Percentiles rank a stretch among this genome's conserved stretches.
Evolutionary conservation across 2,329 filamentous ascomycete species (phyloP).

Genomic region (Capronia epimyces): DNA sequence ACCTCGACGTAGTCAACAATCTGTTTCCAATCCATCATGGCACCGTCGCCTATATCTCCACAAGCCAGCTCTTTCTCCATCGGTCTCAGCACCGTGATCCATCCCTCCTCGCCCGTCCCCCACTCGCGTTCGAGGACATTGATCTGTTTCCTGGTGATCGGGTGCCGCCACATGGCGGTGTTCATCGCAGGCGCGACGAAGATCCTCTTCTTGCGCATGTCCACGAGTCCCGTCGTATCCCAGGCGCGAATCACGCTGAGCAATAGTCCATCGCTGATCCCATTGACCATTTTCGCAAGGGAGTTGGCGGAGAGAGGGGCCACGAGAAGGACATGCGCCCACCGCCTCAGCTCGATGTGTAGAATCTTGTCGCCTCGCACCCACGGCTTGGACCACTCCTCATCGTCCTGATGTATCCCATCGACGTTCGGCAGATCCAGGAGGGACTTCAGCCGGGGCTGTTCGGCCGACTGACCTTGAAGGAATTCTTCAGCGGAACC

Average conservation of each 20-base stretch:
- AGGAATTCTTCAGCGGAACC: conserved; percentile 69
- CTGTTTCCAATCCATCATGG: conserved; percentile 74
- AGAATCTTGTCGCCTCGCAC: conserved; percentile 70
- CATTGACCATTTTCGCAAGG: conserved; percentile 74
- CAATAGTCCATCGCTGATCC: conserved; percentile 72
- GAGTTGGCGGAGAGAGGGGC: conserved; percentile 79
- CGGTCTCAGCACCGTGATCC: conserved; percentile 68
- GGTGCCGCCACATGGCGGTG: conserved; percentile 82
- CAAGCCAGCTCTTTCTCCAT: conserved; percentile 75
- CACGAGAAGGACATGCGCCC: conserved; percentile 75
- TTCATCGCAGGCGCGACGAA: conserved; percentile 82
- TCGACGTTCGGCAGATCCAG: conserved; percentile 64
- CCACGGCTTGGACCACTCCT: conserved; percentile 80
- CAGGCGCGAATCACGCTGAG: conserved; percentile 73
- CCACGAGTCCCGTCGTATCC: conserved; percentile 66
- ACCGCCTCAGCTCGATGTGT: conserved; percentile 80
- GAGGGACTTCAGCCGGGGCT: conserved; percentile 62
- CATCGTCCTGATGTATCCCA: conserved; percentile 72
- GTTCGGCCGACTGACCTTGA: conserved; percentile 66
- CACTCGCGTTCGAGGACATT: conserved; percentile 67
- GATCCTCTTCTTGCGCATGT: conserved; percentile 58
- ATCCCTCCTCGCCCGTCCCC: conserved; percentile 50
- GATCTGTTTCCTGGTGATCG: conserved; percentile 69
- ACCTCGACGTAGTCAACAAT: conserved; percentile 51
- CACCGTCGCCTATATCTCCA: conserved; percentile 74